These are phyloP conservation scores for Colletotrichum melonis DNA, from an alignment of 2,329 filamentous ascomycete species.

Conservation along the genomic window DNA sequence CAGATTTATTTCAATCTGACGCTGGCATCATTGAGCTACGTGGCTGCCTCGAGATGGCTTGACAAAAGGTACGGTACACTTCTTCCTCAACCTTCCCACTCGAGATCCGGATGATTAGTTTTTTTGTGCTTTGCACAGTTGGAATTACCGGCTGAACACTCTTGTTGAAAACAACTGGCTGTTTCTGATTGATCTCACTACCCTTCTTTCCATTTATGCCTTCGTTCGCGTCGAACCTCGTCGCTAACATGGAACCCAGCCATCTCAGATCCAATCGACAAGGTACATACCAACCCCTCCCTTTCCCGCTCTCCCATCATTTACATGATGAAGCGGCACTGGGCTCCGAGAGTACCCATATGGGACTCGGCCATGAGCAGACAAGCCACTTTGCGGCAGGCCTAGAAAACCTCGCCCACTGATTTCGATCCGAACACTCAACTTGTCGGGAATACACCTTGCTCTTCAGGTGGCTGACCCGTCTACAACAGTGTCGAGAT, in stretches of 20 bases:
- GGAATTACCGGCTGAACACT: slow-evolving; percentile 95
- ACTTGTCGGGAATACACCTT: slow-evolving; percentile 9
- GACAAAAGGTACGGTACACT: slow-evolving; percentile 11
- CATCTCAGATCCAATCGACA: slow-evolving; percentile 35
- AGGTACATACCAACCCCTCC: slow-evolving; percentile 38
- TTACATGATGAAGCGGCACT: slow-evolving; percentile 92
- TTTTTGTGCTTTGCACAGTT: slow-evolving; percentile 77
- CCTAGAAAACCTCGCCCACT: slow-evolving; percentile 99
- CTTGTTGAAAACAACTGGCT: slow-evolving; percentile 89
- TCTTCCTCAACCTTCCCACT: background rate
- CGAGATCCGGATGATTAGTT: slow-evolving; percentile 69
- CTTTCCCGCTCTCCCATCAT: slow-evolving; percentile 39
- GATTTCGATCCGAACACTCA: slow-evolving; percentile 57
- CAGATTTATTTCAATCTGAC: slow-evolving; percentile 16
- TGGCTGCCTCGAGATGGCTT: slow-evolving; percentile 5
- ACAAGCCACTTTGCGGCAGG: slow-evolving; percentile 95
- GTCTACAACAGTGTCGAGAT: slow-evolving; percentile 7
- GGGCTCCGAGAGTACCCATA: slow-evolving; percentile 82
- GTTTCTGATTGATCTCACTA: slow-evolving; percentile 73
- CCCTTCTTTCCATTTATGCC: slow-evolving; percentile 26
- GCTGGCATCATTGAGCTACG: slow-evolving; percentile 12
- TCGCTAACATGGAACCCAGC: slow-evolving; percentile 46
- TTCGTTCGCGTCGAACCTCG: background rate
- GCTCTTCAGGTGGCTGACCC: slow-evolving; percentile 15
- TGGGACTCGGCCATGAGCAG: slow-evolving; percentile 71